Evolutionary conservation across 768 basidiomycete genomes (phyloP).

Genomic region (Boletus barrowsii): DNA sequence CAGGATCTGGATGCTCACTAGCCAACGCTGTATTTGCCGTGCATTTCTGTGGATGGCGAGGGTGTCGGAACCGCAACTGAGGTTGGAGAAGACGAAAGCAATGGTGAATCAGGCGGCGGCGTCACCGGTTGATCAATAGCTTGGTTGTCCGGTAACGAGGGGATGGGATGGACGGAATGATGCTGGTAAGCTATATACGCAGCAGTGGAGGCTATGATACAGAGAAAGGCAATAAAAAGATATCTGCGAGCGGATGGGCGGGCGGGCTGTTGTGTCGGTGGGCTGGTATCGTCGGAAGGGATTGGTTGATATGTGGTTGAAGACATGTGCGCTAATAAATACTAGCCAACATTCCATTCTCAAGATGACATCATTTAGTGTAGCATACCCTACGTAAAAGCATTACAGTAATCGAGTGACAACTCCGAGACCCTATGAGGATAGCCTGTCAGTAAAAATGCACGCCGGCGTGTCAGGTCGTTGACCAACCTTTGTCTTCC

Average conservation of each 20-base stretch:
- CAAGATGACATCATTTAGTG: constrained; percentile 17
- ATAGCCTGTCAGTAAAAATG: constrained; percentile 7
- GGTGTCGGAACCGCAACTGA: constrained; percentile 11
- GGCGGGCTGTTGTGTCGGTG: constrained; percentile 22
- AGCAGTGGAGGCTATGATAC: constrained; percentile 36
- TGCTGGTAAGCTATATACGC: constrained; percentile 43
- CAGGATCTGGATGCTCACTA: constrained; percentile 52
- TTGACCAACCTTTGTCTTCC: constrained; percentile 80
- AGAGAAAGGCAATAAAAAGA: constrained; percentile 35
- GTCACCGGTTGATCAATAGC: constrained; percentile 12
- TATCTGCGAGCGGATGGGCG: constrained; percentile 29
- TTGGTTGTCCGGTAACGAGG: constrained; percentile 11
- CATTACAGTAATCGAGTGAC: constrained; percentile 62
- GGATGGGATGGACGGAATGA: constrained; percentile 28
- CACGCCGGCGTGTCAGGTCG: background rate
- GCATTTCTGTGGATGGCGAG: constrained; percentile 34
- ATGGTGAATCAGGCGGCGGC: constrained; percentile 7
- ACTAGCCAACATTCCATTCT: constrained; percentile 17
- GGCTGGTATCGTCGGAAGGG: constrained; percentile 15
- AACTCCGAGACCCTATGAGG: constrained; percentile 66
- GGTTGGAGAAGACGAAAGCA: constrained; percentile 2
- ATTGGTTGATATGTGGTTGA: constrained; percentile 18
- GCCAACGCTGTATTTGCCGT: constrained; percentile 74
- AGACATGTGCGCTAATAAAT: constrained; percentile 23
- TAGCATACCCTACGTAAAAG: background rate